Conservation (phyloP, 106 monocot species). For the Acorus calamus region DNA sequence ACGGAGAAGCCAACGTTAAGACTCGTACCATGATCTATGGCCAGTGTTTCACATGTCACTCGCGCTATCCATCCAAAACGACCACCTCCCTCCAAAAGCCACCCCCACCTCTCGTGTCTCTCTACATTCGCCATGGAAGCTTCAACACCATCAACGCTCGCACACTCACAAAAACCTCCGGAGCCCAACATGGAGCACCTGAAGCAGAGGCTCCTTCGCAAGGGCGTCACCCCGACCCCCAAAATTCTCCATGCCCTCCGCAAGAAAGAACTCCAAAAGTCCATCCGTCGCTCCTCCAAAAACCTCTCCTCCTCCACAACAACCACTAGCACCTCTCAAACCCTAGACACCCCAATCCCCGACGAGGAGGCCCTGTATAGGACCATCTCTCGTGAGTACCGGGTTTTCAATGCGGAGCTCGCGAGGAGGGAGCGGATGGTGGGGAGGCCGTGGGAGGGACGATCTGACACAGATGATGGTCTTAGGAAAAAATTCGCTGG, state of each 20-base stretch:
- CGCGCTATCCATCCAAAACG: no score
- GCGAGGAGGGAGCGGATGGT: constrained; percentile 11
- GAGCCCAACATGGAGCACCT: constrained; percentile 32
- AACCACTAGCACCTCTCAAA: constrained; percentile 13
- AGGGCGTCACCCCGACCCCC: constrained; percentile 73
- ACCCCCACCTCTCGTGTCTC: no score
- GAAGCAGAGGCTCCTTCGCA: constrained; percentile 44
- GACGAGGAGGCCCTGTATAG: constrained; percentile 47
- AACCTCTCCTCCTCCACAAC: constrained; percentile 2
- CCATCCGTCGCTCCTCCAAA: constrained; percentile 49
- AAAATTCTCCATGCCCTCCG: constrained; percentile 82
- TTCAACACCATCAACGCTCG: no score
- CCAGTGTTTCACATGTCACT: no score
- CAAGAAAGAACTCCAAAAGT: constrained; percentile 72
- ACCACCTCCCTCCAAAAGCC: no score
- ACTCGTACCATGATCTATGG: no score
- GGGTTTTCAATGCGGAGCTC: constrained; percentile 29
- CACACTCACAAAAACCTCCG: constrained; percentile 3
- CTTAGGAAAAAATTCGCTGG: background rate
- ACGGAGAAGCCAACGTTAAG: no score
- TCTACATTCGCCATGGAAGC: no score
- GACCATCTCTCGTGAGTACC: constrained; percentile 48
- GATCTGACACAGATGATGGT: background rate
- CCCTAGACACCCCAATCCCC: constrained; percentile 12
- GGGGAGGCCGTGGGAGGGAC: constrained; percentile 58